Evolutionary conservation across 352 stramenopile species (phyloP), one percentile per base, ranked within the genome.

Genomic region (Phytophthora tubulina): DNA sequence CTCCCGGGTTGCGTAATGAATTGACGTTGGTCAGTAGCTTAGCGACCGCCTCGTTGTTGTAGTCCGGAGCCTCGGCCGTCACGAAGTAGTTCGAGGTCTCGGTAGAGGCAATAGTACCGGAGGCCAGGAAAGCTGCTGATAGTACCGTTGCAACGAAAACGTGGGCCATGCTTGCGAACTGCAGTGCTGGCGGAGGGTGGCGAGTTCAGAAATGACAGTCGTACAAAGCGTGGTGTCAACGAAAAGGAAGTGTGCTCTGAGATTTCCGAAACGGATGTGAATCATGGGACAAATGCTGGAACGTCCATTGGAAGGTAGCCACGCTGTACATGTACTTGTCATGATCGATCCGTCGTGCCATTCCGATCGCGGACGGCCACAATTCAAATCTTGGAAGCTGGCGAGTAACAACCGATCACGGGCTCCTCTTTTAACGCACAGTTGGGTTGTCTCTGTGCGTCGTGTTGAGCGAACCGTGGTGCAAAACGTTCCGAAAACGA

Each of bases 31-130:
- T 50, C 38, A 87, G 61, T 13, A 85, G 55, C 7, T 69, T 58
- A 11, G 60, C 67, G 8, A 85, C 66, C 13, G 69, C 69, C 8
- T 70, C 52, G 59, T 82, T 86, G 68, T 86, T 86, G 71, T 85
- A 85, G 59, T 75, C 65, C 4, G 76, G 68, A 4, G 79, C 75
- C 48, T 87, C 79, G 4, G 79, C 74, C 4, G 77, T 74, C 38
- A 83, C 73, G 70, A 79, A 85, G 54, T 65, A 85, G 27, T 52
- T 62, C 21, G 30, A 32, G 11, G 6, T 55, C 17, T 55, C 33
- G 2, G 32, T 35, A 31, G n/a, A 41, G 14, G 35, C 54, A 7
- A 10, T 39, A 8, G 51, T 21, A 10, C 15, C 46, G 27, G 55
- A 58, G 30, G 35, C 49, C 33, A 76, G 35, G 46, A 66, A 31